Evolutionary conservation across 1,139 yeast genomes (phyloP), one percentile per base, ranked within the genome.

Genomic region (Suhomyces bribrorum): DNA sequence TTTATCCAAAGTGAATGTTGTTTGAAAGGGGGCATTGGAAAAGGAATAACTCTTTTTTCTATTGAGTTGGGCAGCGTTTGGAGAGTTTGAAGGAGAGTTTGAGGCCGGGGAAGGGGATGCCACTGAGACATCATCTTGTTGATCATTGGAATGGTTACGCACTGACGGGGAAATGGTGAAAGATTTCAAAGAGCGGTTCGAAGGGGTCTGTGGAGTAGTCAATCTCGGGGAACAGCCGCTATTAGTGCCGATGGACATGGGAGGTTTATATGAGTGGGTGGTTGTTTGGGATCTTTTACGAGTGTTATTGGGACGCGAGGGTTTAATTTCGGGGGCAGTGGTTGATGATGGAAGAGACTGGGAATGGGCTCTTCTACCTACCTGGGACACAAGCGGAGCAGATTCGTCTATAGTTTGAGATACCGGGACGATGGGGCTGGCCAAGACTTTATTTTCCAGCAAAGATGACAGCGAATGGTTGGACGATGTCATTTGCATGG

Each of bases 131-230:
- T 20, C 49, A 11, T 41, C 46, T 15, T 41, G 37, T 16, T 32
- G 29, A 7, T 34, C 37, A 14, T 22, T 26, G 22, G 28, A 8
- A 22, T 31, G 15, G 18, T 17, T 32, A 34, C 69, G 46, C 3
- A 60, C 48, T 26, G 69, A 65, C 3, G 74, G 73, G 5, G 73
- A 66, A 5, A 68, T 67, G 3, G 73, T 66, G 23, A 68, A 57
- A 8, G 73, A 64, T 40, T 67, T 68, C 18, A 68, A 47, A 2
- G 72, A 66, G 37, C 59, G 58, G 25, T 46, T 40, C 14, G 36
- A 23, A 8, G 47, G 46, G 8, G 48, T 44, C 16, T 38, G 45
- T 9, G 48, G 48, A 2, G 26, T 16, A 11, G 6, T 17, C 13
- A 37, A 28, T 12, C 46, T 24, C 3, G 41, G 39, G 11, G 44